Conservation (phyloP, 1,284 basidiomycete species). For the Paramarasmius palmivorus region DNA sequence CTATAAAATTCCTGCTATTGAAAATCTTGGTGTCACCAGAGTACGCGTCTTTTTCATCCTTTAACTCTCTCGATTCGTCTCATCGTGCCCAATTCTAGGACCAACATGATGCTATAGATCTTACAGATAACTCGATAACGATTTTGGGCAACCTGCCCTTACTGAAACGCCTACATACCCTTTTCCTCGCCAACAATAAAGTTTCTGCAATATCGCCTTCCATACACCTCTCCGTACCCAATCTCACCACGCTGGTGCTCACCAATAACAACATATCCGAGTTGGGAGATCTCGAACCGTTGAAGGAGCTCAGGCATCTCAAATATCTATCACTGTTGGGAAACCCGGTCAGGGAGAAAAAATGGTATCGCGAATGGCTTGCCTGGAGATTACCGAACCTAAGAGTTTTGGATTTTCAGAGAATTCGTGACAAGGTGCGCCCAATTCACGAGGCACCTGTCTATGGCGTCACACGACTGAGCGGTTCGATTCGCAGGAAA, state of each 20-base stretch:
- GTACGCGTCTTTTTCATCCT: conserved; percentile 44
- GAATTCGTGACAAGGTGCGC: conserved; percentile 93
- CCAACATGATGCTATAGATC: conserved; percentile 92
- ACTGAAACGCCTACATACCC: conserved; percentile 75
- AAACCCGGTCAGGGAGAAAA: conserved; percentile 91
- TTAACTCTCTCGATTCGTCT: conserved; percentile 9
- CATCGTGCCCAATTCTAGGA: conserved; percentile 51
- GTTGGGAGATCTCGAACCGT: conserved; percentile 83
- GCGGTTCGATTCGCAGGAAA: conserved; percentile 56
- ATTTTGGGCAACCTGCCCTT: conserved; percentile 87
- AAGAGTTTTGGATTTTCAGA: conserved; percentile 94
- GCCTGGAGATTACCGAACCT: conserved; percentile 81
- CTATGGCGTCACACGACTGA: conserved; percentile 1
- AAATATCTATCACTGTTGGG: conserved; percentile 84
- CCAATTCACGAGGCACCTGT: conserved; percentile 31
- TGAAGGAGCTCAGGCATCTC: conserved; percentile 78
- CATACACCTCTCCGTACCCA: conserved; percentile 81
- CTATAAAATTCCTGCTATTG: conserved; percentile 96
- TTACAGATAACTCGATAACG: conserved; percentile 94
- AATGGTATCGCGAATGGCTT: conserved; percentile 97
- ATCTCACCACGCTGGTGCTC: conserved; percentile 78
- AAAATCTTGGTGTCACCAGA: conserved; percentile 98
- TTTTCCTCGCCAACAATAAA: conserved; percentile 88
- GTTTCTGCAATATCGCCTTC: conserved; percentile 81
- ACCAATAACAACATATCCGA: conserved; percentile 77